A percentile compares a stretch with the other conserved stretches of the same genome.
phyloP scores from a whole-genome alignment of 2,329 filamentous ascomycete species.

The Colletotrichum truncatum region DNA sequence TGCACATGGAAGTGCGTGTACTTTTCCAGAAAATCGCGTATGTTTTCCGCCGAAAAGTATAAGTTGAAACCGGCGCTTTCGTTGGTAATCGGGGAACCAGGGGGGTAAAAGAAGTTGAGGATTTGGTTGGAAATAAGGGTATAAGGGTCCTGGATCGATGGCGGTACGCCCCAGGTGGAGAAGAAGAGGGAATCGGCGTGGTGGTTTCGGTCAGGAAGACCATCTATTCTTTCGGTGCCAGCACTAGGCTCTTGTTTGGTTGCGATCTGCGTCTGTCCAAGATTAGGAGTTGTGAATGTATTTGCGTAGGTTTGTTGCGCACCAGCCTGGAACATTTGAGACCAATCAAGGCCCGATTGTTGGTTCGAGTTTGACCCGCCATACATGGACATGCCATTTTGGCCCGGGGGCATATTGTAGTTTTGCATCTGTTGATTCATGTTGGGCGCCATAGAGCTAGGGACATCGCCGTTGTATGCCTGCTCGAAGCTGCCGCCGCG shows the following conservation, averaged over 20 bases:
- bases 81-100: slow-evolving; percentile 64
- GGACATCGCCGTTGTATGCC: slow-evolving; percentile 66
- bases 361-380: slow-evolving; percentile 68
- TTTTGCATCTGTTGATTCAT: slow-evolving; percentile 70
- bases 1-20: slow-evolving; percentile 80
- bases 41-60: slow-evolving; percentile 73
- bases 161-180: slow-evolving; percentile 58
- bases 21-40: slow-evolving; percentile 75
- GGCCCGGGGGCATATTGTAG: slow-evolving; percentile 70
- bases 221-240: slow-evolving; percentile 58
- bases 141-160: slow-evolving; percentile 59
- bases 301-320: slow-evolving; percentile 72
- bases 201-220: slow-evolving; percentile 50
- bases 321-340: slow-evolving; percentile 81
- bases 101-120: slow-evolving; percentile 64
- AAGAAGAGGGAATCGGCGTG: slow-evolving; percentile 53
- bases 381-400: slow-evolving; percentile 73
- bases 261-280: slow-evolving; percentile 74
- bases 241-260: slow-evolving; percentile 73
- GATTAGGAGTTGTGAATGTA: slow-evolving; percentile 68
- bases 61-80: slow-evolving; percentile 63
- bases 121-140: slow-evolving; percentile 64
- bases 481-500: slow-evolving; percentile 56
- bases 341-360: slow-evolving; percentile 76
- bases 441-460: slow-evolving; percentile 68